phyloP scores from a whole-genome alignment of 495 filamentous ascomycete genomes.

The Penicillium lividum region DNA sequence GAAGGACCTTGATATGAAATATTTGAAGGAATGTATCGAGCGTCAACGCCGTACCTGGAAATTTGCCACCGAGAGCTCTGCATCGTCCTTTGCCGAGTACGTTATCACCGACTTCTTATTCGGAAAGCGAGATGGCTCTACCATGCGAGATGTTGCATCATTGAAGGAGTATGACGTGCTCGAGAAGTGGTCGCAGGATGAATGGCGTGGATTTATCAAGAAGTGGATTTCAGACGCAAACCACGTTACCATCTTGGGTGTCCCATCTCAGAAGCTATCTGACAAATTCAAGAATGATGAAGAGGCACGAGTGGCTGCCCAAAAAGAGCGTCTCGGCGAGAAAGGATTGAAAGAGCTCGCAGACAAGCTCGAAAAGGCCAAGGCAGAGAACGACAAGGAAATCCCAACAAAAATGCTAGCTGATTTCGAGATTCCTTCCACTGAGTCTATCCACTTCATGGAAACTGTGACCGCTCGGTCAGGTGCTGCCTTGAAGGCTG shows the following conservation, averaged over 20 bases:
- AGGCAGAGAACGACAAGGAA: slow-evolving; percentile 76
- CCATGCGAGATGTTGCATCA: slow-evolving; percentile 65
- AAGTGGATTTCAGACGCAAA: slow-evolving; percentile 84
- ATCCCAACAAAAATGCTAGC: slow-evolving; percentile 77
- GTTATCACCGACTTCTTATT: slow-evolving; percentile 92
- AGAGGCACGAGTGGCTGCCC: slow-evolving; percentile 52
- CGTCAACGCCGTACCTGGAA: slow-evolving; percentile 77
- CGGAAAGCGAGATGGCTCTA: slow-evolving; percentile 80
- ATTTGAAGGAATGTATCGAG: slow-evolving; percentile 81
- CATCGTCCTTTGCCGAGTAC: slow-evolving; percentile 71
- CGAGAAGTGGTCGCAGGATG: slow-evolving; percentile 73
- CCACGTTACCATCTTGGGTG: slow-evolving; percentile 86
- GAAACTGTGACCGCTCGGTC: slow-evolving; percentile 83
- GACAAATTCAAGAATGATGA: slow-evolving; percentile 74
- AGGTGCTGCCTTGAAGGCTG: slow-evolving; percentile 72
- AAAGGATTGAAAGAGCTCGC: slow-evolving; percentile 69
- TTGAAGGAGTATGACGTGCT: slow-evolving; percentile 75
- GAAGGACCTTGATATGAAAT: slow-evolving; percentile 82
- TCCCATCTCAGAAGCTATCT: slow-evolving; percentile 70
- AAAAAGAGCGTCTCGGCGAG: slow-evolving; percentile 62
- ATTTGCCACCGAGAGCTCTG: slow-evolving; percentile 73
- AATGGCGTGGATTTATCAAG: slow-evolving; percentile 81
- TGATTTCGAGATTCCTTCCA: slow-evolving; percentile 76
- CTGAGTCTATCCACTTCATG: slow-evolving; percentile 91
- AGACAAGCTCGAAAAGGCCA: slow-evolving; percentile 75